Evolutionary conservation across 495 filamentous ascomycete genomes (phyloP).

Genomic region (Penicillium antarcticum): DNA sequence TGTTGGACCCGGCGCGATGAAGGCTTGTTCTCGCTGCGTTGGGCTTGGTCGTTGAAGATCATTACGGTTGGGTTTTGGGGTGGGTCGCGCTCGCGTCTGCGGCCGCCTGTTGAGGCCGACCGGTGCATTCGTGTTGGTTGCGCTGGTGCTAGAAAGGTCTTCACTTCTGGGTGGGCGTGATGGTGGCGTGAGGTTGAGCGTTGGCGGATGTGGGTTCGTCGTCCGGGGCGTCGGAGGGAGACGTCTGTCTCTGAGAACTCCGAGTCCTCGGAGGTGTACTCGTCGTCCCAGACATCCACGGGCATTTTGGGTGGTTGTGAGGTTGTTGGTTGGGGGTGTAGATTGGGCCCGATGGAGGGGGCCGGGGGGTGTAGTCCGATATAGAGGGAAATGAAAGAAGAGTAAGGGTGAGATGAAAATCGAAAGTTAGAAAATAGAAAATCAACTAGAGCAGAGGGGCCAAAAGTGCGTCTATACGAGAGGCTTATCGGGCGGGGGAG

Average conservation of each 20-base stretch:
- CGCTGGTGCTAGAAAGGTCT: conserved; percentile 18
- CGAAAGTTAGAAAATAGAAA: neutral
- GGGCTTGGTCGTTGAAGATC: conserved; percentile 25
- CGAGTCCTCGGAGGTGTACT: conserved; percentile 23
- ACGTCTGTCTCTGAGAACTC: conserved; percentile 42
- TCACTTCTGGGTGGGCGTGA: conserved; percentile 13
- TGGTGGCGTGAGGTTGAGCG: conserved; percentile 41
- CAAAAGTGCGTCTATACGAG: neutral
- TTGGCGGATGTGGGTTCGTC: conserved; percentile 20
- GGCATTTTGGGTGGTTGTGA: conserved; percentile 19
- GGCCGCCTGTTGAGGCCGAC: conserved; percentile 40
- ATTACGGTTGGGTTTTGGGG: conserved; percentile 13
- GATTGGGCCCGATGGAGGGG: conserved; percentile 6
- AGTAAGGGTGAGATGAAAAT: neutral
- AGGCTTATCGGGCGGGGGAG: conserved; percentile 3
- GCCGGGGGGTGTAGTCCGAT: neutral
- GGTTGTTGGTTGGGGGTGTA: neutral
- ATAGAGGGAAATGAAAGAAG: neutral
- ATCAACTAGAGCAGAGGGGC: neutral
- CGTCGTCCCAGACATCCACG: conserved; percentile 14
- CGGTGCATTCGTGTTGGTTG: conserved; percentile 29
- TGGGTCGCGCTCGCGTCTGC: conserved; percentile 20
- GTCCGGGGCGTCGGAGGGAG: conserved; percentile 27
- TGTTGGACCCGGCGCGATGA: conserved; percentile 19
- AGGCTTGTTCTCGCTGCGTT: conserved; percentile 14